Percentiles rank a stretch among this genome's conserved stretches.
These are phyloP conservation scores for Mycena floridula DNA, from an alignment of 768 basidiomycete species.

Conservation along the genomic window DNA sequence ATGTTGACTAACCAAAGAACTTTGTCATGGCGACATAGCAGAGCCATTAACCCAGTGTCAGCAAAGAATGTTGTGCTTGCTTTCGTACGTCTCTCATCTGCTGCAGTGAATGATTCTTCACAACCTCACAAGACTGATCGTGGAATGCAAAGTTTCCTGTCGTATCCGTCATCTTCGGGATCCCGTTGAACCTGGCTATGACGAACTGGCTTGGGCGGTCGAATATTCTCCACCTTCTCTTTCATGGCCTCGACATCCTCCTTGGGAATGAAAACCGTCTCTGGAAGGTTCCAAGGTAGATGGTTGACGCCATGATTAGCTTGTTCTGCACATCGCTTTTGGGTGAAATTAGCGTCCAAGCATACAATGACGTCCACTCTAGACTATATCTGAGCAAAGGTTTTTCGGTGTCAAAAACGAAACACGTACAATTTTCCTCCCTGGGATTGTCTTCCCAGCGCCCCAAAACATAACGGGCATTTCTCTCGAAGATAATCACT, in stretches of 20 bases:
- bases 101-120: conserved; percentile 13
- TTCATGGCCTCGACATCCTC: conserved; percentile 4
- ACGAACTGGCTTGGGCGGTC: neutral
- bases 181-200: neutral
- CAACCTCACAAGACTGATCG: conserved; percentile 12
- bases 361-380: neutral
- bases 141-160: conserved; percentile 7
- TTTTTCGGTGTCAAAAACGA: no score
- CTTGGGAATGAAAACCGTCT: no score
- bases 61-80: conserved; percentile 13
- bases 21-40: conserved; percentile 27
- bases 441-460: neutral
- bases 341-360: conserved; percentile 1
- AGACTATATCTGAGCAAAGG: neutral
- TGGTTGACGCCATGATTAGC: neutral
- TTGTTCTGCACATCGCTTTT: conserved; percentile 1
- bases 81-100: conserved; percentile 14
- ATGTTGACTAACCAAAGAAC: conserved; percentile 18
- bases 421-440: neutral
- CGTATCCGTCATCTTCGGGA: neutral
- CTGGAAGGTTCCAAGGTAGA: no score
- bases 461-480: neutral
- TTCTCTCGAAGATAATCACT: neutral
- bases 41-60: conserved; percentile 26
- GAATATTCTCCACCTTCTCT: neutral